Percentiles rank a stretch among this genome's conserved stretches.
These are phyloP conservation scores for Begonia loranthoides DNA, from an alignment of 306 rosid genomes.

Conservation along the genomic window DNA sequence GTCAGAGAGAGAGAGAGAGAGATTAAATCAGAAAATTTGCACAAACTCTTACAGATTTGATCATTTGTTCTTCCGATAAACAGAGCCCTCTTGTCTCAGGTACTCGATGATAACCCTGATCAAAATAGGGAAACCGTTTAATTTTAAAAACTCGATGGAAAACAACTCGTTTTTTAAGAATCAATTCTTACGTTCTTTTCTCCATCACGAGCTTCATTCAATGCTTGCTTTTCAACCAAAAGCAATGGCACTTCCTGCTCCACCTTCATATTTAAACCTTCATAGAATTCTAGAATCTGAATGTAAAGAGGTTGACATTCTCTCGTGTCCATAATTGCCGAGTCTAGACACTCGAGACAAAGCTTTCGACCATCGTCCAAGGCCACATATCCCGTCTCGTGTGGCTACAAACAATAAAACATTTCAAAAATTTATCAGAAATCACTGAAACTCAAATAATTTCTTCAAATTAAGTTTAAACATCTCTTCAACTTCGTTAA, in stretches of 20 bases:
- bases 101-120: constrained; percentile 45
- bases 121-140: constrained; percentile 10
- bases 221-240: constrained; percentile 92
- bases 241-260: constrained; percentile 89
- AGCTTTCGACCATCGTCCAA: constrained; percentile 89
- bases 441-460: background rate
- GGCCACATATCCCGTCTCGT: constrained; percentile 49
- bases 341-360: constrained; percentile 86
- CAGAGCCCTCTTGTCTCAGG: constrained; percentile 63
- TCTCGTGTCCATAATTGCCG: constrained; percentile 81
- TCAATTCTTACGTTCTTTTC: constrained; percentile 69
- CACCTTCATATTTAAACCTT: constrained; percentile 73
- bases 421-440: constrained; percentile 9
- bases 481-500: background rate
- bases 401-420: constrained; percentile 39
- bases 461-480: too few species aligned
- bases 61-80: constrained; percentile 58
- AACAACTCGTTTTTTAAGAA: constrained; percentile 13
- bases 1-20: background rate
- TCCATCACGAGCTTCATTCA: constrained; percentile 96
- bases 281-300: constrained; percentile 75
- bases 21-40: background rate
- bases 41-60: constrained; percentile 36
- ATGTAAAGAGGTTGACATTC: constrained; percentile 78
- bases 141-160: constrained; percentile 7